Base-by-base conservation (phyloP, 129 eudicot genomes). In the Escallonia rubra region DNA sequence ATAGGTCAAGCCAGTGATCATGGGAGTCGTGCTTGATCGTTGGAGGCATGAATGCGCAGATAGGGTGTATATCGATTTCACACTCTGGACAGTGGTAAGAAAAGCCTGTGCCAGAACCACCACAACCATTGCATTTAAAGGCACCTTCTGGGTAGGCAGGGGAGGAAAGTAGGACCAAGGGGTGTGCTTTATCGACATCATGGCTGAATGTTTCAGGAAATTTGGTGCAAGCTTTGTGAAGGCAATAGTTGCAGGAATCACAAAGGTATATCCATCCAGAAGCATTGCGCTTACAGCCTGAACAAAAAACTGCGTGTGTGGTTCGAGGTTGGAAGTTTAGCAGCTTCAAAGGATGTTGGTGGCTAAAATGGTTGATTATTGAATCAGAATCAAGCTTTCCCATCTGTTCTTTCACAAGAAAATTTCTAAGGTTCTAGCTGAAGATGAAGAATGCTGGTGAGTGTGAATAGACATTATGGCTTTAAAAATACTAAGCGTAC, bases 61-160 rank as follows among this genome's bases (percentile, higher is more conserved):
- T 47, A 3, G 76, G 58, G 42, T 85, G 86, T 47, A 85, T 61
- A 61, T 85, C 90, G 45, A 75, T 50, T 59, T 83, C 79, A 72
- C 90, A 85, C n/a, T 74, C 66, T n/a, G 69, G 61, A 41, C 90
- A 85, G 34, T 78, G 86, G 75, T 85, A 85, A 2, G 74, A 77
- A 58, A 81, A 85, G 6, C 79, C 84, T 3, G 13, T 41, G 47
- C 90, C 90, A 3, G 64, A 67, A 11, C 60, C 14, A 13, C 79
- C 84, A 8, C 86, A 85, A 2, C 84, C 90, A 68, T 85, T 83
- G 42, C 90, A 85, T 40, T 49, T 61, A 67, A 85, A 85, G 23
- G 64, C 64, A 46, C 90, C 90, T 56, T 78, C 83, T 0, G 90
- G 83, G 71, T 85, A 85, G 3, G 75, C 81, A 0, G 90, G 86